Conservation (phyloP, 805 yeast species). For the Isabelozyma gotoi region DNA sequence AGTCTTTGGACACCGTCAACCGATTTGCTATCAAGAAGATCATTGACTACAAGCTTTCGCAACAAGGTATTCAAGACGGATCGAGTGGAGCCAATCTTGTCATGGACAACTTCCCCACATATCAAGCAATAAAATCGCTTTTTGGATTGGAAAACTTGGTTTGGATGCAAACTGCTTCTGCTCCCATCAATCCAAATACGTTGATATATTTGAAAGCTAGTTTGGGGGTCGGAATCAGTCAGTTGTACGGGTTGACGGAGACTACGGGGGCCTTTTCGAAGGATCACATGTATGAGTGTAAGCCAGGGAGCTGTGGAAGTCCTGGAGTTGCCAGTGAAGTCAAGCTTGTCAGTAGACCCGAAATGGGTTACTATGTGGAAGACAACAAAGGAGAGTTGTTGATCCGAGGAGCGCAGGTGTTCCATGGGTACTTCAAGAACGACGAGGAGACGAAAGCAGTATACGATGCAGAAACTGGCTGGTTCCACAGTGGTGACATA, state of each 20-base stretch:
- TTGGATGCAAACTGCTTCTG: constrained; percentile 32
- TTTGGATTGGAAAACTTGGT: constrained; percentile 29
- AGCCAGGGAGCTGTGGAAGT: constrained; percentile 27
- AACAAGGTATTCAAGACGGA: constrained; percentile 38
- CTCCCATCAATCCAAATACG: constrained; percentile 24
- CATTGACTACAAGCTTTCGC: constrained; percentile 14
- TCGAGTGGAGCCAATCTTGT: constrained; percentile 17
- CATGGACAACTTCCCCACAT: constrained; percentile 15
- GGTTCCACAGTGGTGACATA: constrained; percentile 66
- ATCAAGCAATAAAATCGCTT: constrained; percentile 29
- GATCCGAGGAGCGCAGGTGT: constrained; percentile 65
- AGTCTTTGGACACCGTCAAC: constrained; percentile 4
- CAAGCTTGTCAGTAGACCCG: constrained; percentile 13
- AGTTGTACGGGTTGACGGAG: constrained; percentile 38
- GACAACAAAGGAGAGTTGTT: constrained; percentile 44
- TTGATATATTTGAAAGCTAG: constrained; percentile 23
- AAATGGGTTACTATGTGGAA: constrained; percentile 16
- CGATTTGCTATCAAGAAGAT: constrained; percentile 15
- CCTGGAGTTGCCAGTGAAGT: constrained; percentile 17
- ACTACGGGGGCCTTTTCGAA: constrained; percentile 20
- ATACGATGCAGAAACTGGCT: constrained; percentile 50
- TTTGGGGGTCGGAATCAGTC: constrained; percentile 25
- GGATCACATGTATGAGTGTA: constrained; percentile 15
- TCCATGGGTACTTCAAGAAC: constrained; percentile 55
- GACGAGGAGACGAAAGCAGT: constrained; percentile 53